Percentiles rank a stretch among this genome's conserved stretches.
Evolutionary conservation across 805 yeast genomes (phyloP).

Genomic region (Hanseniaspora singularis): DNA sequence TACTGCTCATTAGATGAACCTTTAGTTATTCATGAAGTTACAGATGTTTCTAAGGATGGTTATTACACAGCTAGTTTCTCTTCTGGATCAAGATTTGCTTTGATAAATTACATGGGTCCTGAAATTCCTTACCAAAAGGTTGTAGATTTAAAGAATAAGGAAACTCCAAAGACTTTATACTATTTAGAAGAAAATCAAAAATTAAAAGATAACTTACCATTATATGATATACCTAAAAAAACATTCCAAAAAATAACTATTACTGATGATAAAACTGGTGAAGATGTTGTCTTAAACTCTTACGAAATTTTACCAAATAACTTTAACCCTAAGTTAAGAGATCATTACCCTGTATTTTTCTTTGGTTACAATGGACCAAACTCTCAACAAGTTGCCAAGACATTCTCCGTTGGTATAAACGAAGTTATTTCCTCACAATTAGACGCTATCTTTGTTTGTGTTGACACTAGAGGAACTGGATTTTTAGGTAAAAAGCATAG

Average conservation of each 20-base stretch:
- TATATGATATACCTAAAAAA: slow-evolving; percentile 47
- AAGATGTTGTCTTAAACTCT: slow-evolving; percentile 44
- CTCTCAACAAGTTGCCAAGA: slow-evolving; percentile 64
- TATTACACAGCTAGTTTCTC: slow-evolving; percentile 67
- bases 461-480: slow-evolving; percentile 96
- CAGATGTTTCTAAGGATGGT: slow-evolving; percentile 46
- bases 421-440: slow-evolving; percentile 65
- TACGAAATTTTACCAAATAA: slow-evolving; percentile 66
- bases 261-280: slow-evolving; percentile 38
- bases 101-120: slow-evolving; percentile 70
- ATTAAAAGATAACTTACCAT: slow-evolving; percentile 30
- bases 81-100: slow-evolving; percentile 58
- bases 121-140: slow-evolving; percentile 66
- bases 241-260: slow-evolving; percentile 43
- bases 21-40: slow-evolving; percentile 32
- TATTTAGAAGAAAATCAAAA: slow-evolving; percentile 33
- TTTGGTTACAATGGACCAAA: slow-evolving; percentile 95
- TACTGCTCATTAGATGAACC: slow-evolving; percentile 44
- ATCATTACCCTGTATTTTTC: slow-evolving; percentile 74
- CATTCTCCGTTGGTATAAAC: slow-evolving; percentile 54
- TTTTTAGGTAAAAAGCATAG: slow-evolving; percentile 70
- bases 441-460: slow-evolving; percentile 79
- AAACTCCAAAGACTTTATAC: slow-evolving; percentile 25
- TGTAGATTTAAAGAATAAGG: slow-evolving; percentile 38
- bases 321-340: slow-evolving; percentile 40